These are phyloP conservation scores for Colletotrichum gloeosporioides DNA, from an alignment of 2,329 filamentous ascomycete genomes.

Conservation along the genomic window DNA sequence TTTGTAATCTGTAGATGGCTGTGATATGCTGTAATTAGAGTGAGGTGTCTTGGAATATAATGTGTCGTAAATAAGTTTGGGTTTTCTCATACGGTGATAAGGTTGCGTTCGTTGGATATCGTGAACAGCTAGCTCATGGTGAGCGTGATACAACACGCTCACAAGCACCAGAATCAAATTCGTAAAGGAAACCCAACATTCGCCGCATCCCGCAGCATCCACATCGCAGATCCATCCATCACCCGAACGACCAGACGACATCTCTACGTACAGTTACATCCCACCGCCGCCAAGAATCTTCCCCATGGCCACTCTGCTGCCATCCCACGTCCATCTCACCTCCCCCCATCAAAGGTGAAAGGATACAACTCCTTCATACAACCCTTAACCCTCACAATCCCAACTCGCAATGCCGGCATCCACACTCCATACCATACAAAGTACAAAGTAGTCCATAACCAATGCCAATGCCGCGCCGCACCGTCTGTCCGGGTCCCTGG, in stretches of 20 bases:
- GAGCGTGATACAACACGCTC: background rate
- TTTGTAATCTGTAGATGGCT: background rate
- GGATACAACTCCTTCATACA: background rate
- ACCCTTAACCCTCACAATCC: background rate
- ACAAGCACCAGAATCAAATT: background rate
- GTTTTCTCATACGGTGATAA: background rate
- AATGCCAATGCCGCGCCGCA: background rate
- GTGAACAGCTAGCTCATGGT: background rate
- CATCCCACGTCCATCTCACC: background rate
- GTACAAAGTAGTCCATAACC: background rate
- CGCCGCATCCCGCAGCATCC: background rate
- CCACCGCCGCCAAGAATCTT: background rate
- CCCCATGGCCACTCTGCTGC: background rate
- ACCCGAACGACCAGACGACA: background rate
- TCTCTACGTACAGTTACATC: background rate
- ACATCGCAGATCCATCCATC: background rate
- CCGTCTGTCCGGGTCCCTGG: background rate
- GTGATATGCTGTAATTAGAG: background rate
- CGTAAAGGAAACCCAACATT: background rate
- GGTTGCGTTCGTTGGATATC: background rate
- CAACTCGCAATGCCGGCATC: background rate
- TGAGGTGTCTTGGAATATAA: background rate
- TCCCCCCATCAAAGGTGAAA: background rate
- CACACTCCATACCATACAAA: background rate
- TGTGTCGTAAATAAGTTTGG: fast-evolving